Base-by-base conservation (phyloP, 164 flowering plant genomes). In the Taxillus chinensis region DNA sequence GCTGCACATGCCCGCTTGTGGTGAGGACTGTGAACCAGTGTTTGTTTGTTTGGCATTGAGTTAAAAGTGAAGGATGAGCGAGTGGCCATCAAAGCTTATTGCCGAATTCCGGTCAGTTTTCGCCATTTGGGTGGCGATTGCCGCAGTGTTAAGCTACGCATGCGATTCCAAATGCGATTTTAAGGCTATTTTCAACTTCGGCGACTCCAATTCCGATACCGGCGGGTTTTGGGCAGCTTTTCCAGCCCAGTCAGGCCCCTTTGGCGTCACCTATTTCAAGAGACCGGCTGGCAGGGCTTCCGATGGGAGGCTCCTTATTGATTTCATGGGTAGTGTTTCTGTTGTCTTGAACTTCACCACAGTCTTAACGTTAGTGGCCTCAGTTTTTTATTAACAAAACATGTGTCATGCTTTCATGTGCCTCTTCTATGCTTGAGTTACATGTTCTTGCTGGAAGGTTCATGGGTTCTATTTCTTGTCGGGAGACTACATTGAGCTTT, bases 161-260 rank as follows among this genome's bases (percentile, higher is more conserved):
- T 48, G 75, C 62, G 77, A 73, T 13, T 77, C 76, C 7, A 75
- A 79, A 57, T 89, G 92, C 55, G 75, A 78, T 0, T 75, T 82
- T 12, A 40, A 76, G 68, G 96, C 83, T 2, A 86, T 86, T 46
- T 89, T 89, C 84, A 89, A 84, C 73, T 89, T 89, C 46, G 96
- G 90, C 3, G 96, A 89, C 73, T 86, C 92, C 1, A 89, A 89
- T 66, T 73, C 92, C 8, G 92, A 86, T 62, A 89, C 90, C 3
- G 96, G 96, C 1, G 96, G 92, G 27, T 86, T 89, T 63, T 86
- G 75, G 73, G 86, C 96, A 7, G 92, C 90, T 15, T 89, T 89
- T 63, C 96, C 92, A 14, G 69, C 86, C 0, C 76, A 79, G 62
- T 17, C 74, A 0, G 73, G 72, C 3, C 92, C 96, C 1, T 74